Base-by-base conservation (phyloP, 2,329 filamentous ascomycete species). In the Fusarium chaquense region DNA sequence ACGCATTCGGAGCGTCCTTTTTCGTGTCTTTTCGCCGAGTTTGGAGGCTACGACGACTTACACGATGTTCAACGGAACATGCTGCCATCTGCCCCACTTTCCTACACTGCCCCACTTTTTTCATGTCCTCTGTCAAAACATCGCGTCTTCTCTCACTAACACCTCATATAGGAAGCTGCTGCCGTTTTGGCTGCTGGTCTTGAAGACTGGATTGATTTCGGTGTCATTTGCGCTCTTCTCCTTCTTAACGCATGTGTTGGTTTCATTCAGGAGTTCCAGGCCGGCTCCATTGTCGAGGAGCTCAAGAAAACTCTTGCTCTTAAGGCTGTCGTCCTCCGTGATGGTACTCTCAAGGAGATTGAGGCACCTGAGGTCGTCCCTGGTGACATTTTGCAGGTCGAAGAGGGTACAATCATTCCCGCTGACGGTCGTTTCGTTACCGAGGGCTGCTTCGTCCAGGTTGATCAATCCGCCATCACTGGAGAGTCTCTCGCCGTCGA, bases 401-500 rank as follows among this genome's bases (percentile, higher is more conserved):
- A 97, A 81, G 93, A 97, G 40, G 94, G 93, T 82, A 95, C 93
- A 69, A 97, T 97, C 74, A 92, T 97, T 74, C 92, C 93, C 69
- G 94, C 93, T 72, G 94, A 97, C 81, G 93, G 93, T 73, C 91
- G 91, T 72, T 91, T 97, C 75, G 89, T 96, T 69, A 94, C 92
- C 76, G 91, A 94, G 75, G 90, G 91, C 79, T 91, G 92, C 65
- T 94, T 93, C 85, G 87, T 95, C 67, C 93, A 97, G 83, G 91
- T 97, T 70, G 93, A 97, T 81, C 94, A 97, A 84, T 97, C 93
- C 65, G 90, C 93, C 79, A 93, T 97, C 78, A 97, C 94, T 62
- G 93, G 94, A 74, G 93, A 97, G 83, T 97, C 94, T 71, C 89
- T 97, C 64, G 93, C 93, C 73, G 93, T 96, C 73, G 93, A 97